Percentiles rank a stretch among this genome's conserved stretches.
Conservation (phyloP, 306 rosid species). For the Dalbergia cultrata region DNA sequence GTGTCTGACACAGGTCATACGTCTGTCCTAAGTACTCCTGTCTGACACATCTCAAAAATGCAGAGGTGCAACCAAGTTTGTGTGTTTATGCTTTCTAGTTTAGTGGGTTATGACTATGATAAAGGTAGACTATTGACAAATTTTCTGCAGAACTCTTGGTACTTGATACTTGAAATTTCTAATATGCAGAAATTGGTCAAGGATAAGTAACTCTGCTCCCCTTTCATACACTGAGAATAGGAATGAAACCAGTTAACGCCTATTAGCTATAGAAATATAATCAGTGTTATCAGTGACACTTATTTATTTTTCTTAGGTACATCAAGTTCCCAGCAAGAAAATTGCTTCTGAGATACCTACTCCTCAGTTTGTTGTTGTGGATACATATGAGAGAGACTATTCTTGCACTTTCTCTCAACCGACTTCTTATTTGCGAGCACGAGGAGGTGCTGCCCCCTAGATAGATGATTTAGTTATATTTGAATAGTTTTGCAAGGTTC, state of each 20-base stretch:
- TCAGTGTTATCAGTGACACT: conserved; percentile 20
- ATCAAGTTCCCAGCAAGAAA: conserved; percentile 67
- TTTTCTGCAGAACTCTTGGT: not conserved
- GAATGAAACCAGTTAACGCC: conserved; percentile 17
- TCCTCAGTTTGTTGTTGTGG: conserved; percentile 87
- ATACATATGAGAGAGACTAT: conserved; percentile 92
- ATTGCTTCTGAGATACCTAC: conserved; percentile 83
- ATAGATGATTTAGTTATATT: conserved; percentile 32
- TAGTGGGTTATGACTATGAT: conserved; percentile 7
- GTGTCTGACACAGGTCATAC: too few relatives aligned
- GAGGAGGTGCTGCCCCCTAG: conserved; percentile 73
- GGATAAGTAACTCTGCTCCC: not conserved
- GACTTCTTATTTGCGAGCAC: conserved; percentile 85
- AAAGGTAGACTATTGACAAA: not conserved
- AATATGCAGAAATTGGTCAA: conserved; percentile 26
- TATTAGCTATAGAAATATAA: conserved; percentile 12
- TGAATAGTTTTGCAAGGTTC: conserved; percentile 31
- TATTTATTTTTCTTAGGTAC: conserved; percentile 56
- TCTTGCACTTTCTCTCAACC: conserved; percentile 86
- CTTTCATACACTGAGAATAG: conserved; percentile 9
- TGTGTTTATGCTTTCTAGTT: not conserved
- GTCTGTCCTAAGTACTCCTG: too few relatives aligned
- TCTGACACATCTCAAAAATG: too few relatives aligned
- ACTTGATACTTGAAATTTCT: conserved; percentile 34
- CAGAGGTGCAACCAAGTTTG: too few relatives aligned